A percentile compares a stretch with the other conserved stretches of the same genome.
Evolutionary conservation across 345 rosid genomes (phyloP).

Genomic region (Hibiscus mutabilis): DNA sequence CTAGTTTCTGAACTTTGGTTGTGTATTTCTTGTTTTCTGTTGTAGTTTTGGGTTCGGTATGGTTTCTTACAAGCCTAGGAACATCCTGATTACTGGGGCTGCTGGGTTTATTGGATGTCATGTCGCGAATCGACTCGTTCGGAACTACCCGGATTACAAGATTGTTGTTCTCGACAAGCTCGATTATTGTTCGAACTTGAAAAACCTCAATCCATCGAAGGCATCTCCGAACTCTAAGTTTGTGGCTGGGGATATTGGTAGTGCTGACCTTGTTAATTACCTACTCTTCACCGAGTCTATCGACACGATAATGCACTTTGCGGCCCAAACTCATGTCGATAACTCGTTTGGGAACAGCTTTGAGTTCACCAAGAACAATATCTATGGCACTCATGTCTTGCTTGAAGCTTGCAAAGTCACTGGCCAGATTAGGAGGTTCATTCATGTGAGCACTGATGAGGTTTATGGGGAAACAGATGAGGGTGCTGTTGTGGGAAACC

Average conservation of each 20-base stretch:
- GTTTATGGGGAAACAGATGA: constrained; percentile 37
- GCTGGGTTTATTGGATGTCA: constrained; percentile 65
- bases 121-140: constrained; percentile 56
- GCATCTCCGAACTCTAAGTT: constrained; percentile 73
- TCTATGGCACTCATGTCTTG: no score
- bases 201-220: constrained; percentile 62
- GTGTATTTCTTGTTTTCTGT: not conserved
- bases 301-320: no score
- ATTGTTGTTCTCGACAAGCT: constrained; percentile 86
- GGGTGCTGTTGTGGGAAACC: constrained; percentile 85
- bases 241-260: constrained; percentile 75
- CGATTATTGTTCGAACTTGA: constrained; percentile 78
- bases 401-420: no score
- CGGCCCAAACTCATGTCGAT: no score
- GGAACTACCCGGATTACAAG: constrained; percentile 72
- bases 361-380: no score
- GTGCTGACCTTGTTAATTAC: constrained; percentile 84
- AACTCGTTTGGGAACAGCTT: no score
- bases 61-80: constrained; percentile 41
- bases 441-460: no score
- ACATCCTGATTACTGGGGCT: constrained; percentile 61
- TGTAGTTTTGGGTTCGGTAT: constrained; percentile 1
- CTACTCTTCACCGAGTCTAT: constrained; percentile 77
- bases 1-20: not conserved
- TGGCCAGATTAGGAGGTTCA: no score